Conservation (phyloP, 2,329 filamentous ascomycete genomes). For the Septoria petroselini region DNA sequence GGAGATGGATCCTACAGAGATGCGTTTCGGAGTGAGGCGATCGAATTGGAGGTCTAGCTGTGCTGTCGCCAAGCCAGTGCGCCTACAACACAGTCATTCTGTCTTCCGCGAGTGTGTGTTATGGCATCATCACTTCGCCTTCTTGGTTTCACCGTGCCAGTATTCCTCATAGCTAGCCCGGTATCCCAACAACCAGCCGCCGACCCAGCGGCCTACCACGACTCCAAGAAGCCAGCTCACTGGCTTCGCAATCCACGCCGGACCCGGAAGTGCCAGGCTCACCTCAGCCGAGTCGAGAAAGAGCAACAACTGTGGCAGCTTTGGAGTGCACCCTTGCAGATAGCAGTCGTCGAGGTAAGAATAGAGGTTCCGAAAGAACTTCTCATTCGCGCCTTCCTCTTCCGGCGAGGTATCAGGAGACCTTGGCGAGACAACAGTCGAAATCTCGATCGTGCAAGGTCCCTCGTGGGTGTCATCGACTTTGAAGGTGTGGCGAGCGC, state of each 20-base stretch:
- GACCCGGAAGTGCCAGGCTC: constrained; percentile 32
- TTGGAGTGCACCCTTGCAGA: constrained; percentile 25
- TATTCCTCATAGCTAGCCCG: constrained; percentile 27
- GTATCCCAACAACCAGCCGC: constrained; percentile 25
- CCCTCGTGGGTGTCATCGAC: constrained; percentile 29
- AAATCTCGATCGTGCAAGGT: constrained; percentile 32
- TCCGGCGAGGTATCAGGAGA: constrained; percentile 17
- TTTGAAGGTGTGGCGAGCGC: constrained; percentile 32
- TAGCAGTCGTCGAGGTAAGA: constrained; percentile 35
- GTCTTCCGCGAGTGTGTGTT: no score
- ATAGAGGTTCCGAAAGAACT: constrained; percentile 35
- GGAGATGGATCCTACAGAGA: neutral
- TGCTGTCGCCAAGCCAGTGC: no score
- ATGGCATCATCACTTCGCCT: constrained; percentile 12
- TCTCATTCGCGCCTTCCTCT: constrained; percentile 27
- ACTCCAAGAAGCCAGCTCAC: constrained; percentile 30
- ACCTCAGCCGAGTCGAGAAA: constrained; percentile 33
- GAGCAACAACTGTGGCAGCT: constrained; percentile 31
- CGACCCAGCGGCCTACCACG: constrained; percentile 31
- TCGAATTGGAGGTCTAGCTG: no score
- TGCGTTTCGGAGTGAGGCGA: neutral
- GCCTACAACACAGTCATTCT: no score
- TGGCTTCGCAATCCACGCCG: constrained; percentile 27
- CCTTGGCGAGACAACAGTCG: constrained; percentile 21
- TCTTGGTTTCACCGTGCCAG: constrained; percentile 13